Conservation (phyloP, 768 basidiomycete species). For the Auricularia sp. region DNA sequence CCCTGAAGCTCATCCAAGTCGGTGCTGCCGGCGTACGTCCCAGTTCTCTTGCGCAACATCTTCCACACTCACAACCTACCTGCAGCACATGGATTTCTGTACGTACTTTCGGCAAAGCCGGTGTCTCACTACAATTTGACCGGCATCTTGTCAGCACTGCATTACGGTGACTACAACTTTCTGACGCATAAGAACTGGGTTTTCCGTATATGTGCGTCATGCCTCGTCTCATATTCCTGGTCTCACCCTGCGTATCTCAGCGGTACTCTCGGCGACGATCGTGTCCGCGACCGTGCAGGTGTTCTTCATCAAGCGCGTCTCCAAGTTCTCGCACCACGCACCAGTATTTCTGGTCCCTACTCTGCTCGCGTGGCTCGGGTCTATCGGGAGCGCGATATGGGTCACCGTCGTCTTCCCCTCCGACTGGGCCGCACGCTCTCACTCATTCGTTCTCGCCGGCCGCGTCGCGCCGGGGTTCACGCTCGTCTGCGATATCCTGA, state of each 20-base stretch:
- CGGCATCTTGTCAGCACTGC: neutral
- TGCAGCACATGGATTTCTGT: neutral
- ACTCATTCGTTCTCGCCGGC: neutral
- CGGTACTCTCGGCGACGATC: neutral
- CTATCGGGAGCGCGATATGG: neutral
- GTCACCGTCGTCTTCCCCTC: neutral
- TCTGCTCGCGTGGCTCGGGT: neutral
- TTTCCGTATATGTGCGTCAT: neutral
- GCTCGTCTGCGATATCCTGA: neutral
- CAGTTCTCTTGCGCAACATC: neutral
- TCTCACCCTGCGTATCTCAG: neutral
- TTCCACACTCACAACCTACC: neutral
- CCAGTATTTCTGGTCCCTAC: neutral
- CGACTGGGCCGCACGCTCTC: neutral
- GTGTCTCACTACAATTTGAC: neutral
- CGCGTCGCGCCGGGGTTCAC: neutral
- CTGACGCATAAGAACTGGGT: neutral
- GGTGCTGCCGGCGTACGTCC: neutral
- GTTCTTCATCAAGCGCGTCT: neutral
- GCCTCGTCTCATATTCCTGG: neutral
- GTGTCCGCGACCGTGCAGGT: neutral
- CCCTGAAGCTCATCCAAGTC: neutral
- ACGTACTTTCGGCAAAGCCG: neutral
- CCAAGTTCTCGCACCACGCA: neutral
- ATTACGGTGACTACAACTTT: neutral